A percentile compares a stretch with the other conserved stretches of the same genome.
phyloP scores from a whole-genome alignment of 225 moss, liverwort and hornwort genomes.

The Sphagnum contortum region DNA sequence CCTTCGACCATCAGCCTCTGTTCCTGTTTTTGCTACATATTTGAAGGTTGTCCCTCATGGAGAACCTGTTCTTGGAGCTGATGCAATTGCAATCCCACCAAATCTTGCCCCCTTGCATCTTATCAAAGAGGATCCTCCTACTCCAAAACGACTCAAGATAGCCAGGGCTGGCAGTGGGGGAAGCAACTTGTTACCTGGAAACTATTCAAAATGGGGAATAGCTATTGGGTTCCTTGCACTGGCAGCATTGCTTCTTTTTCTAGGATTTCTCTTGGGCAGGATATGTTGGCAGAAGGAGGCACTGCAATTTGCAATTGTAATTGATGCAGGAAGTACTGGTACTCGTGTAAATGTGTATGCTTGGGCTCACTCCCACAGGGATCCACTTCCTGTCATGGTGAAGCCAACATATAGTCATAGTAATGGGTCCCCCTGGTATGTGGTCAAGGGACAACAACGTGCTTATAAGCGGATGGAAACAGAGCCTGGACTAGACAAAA shows the following conservation, averaged over 20 bases:
- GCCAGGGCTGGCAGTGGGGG: slow-evolving; percentile 26
- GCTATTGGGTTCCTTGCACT: slow-evolving; percentile 28
- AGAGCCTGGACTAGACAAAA: slow-evolving; percentile 87
- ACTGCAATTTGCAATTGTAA: slow-evolving; percentile 86
- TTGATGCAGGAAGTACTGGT: slow-evolving; percentile 96
- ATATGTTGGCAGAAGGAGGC: slow-evolving; percentile 36
- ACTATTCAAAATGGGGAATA: slow-evolving; percentile 27
- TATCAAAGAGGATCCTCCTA: slow-evolving; percentile 27
- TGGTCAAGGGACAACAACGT: slow-evolving; percentile 71
- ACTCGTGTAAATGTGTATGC: slow-evolving; percentile 93
- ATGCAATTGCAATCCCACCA: slow-evolving; percentile 11
- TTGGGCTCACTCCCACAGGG: slow-evolving; percentile 76
- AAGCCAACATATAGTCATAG: slow-evolving; percentile 46
- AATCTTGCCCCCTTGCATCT: slow-evolving; percentile 23
- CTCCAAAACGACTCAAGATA: slow-evolving; percentile 25
- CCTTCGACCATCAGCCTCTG: slow-evolving; percentile 39
- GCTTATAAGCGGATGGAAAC: slow-evolving; percentile 98
- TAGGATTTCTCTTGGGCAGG: slow-evolving; percentile 48
- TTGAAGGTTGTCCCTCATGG: slow-evolving; percentile 20
- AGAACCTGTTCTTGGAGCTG: slow-evolving; percentile 19
- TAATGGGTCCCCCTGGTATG: slow-evolving; percentile 45
- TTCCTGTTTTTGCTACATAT: slow-evolving; percentile 32
- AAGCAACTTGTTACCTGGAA: slow-evolving; percentile 11
- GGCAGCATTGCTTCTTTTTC: slow-evolving; percentile 41
- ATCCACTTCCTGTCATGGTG: slow-evolving; percentile 86